phyloP scores from a whole-genome alignment of 2,329 filamentous ascomycete genomes.

The Penicillium palitans region DNA sequence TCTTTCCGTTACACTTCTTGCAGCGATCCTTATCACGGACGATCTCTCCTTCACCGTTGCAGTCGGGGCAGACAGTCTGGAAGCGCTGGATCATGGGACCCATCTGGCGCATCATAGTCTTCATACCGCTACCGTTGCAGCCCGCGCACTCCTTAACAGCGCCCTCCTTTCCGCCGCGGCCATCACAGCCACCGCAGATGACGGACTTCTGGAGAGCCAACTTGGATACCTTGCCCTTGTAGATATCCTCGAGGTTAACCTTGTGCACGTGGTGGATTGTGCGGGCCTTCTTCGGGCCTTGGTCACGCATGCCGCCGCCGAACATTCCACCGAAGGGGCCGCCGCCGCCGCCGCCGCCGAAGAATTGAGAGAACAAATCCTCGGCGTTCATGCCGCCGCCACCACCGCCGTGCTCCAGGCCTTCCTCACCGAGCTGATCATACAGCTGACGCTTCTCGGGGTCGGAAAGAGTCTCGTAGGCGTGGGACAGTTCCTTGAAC shows the following conservation, averaged over 20 bases:
- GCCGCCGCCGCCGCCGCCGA: slow-evolving; percentile 71
- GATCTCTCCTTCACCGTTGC: slow-evolving; percentile 93
- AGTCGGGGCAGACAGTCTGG: slow-evolving; percentile 98
- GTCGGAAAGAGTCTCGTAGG: slow-evolving; percentile 93
- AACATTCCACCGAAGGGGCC: slow-evolving; percentile 73
- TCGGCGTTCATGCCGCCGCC: slow-evolving; percentile 90
- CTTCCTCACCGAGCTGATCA: slow-evolving; percentile 97
- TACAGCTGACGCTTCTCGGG: slow-evolving; percentile 87
- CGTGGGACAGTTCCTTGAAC: slow-evolving; percentile 96
- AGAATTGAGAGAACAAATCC: slow-evolving; percentile 96
- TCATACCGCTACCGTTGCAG: slow-evolving; percentile 95
- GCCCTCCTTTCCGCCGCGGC: slow-evolving; percentile 93
- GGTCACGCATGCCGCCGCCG: slow-evolving; percentile 72
- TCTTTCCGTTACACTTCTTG: slow-evolving; percentile 96
- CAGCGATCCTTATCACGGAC: slow-evolving; percentile 97
- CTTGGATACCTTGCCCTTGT: slow-evolving; percentile 97
- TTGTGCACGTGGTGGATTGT: slow-evolving; percentile 99
- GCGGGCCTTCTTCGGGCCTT: slow-evolving; percentile 84
- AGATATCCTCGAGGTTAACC: slow-evolving; percentile 95
- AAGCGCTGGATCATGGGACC: slow-evolving; percentile 99
- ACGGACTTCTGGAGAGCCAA: slow-evolving; percentile 95
- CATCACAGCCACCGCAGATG: slow-evolving; percentile 92
- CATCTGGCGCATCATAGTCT: slow-evolving; percentile 99
- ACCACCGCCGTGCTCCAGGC: slow-evolving; percentile 80
- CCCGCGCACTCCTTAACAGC: slow-evolving; percentile 90